These are phyloP conservation scores for Gossypium turneri DNA, from an alignment of 345 rosid species.

Conservation along the genomic window DNA sequence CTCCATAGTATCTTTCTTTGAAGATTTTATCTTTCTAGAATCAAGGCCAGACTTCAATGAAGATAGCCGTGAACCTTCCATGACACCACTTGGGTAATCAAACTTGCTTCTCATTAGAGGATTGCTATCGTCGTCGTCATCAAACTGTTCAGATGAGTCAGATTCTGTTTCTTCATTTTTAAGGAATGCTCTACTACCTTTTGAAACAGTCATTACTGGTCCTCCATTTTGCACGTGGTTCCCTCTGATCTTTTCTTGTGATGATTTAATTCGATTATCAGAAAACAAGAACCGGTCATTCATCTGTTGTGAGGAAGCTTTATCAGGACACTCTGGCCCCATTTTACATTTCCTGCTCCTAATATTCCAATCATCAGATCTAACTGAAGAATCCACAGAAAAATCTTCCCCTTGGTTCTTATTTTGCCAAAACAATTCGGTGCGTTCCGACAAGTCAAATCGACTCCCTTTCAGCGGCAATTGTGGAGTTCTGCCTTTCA, in stretches of 20 bases:
- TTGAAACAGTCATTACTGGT: constrained; percentile 31
- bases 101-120: constrained; percentile 47
- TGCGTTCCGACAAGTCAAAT: constrained; percentile 35
- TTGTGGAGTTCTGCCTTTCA: constrained; percentile 37
- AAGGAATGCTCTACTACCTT: constrained; percentile 38
- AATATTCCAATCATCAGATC: constrained; percentile 50
- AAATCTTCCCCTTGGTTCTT: constrained; percentile 43
- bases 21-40: constrained; percentile 38
- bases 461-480: constrained; percentile 46
- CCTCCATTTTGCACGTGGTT: constrained; percentile 52
- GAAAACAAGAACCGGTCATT: constrained; percentile 55
- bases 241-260: constrained; percentile 56
- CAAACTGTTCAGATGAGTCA: constrained; percentile 63
- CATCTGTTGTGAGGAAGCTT: constrained; percentile 50
- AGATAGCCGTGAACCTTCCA: constrained; percentile 44
- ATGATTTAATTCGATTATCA: constrained; percentile 46
- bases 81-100: constrained; percentile 38
- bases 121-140: constrained; percentile 54
- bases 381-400: constrained; percentile 47
- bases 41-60: constrained; percentile 42
- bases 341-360: constrained; percentile 65
- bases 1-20: constrained; percentile 41
- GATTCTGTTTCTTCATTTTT: constrained; percentile 80
- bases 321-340: constrained; percentile 54
- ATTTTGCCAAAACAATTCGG: constrained; percentile 46